Conservation (phyloP, 352 stramenopile genomes). For the Phytophthora fragariae region DNA sequence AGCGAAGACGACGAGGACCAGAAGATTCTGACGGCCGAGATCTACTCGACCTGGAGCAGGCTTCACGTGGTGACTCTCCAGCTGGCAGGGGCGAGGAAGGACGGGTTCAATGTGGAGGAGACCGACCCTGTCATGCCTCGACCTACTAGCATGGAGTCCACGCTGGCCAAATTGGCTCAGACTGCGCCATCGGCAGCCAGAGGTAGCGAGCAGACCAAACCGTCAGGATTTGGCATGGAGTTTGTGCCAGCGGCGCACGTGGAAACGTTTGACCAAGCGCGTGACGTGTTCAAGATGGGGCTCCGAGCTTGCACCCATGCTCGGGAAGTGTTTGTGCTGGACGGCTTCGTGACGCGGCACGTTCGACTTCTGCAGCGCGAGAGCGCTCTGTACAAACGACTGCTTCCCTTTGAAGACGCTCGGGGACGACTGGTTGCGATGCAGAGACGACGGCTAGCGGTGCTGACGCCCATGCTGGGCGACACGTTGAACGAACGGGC, state of each 20-base stretch:
- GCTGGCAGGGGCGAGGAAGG: constrained; percentile 40
- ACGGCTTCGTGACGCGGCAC: constrained; percentile 76
- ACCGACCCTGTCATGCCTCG: constrained; percentile 21
- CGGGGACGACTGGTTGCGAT: constrained; percentile 71
- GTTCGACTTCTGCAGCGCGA: constrained; percentile 67
- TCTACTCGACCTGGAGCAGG: constrained; percentile 57
- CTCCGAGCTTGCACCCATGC: constrained; percentile 52
- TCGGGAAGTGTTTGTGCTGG: constrained; percentile 56
- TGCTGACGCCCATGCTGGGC: constrained; percentile 56
- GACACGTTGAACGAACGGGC: constrained; percentile 62
- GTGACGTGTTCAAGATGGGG: constrained; percentile 71
- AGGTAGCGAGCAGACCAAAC: background rate
- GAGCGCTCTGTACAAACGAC: constrained; percentile 61
- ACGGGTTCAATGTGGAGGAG: constrained; percentile 24
- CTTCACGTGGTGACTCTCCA: constrained; percentile 62
- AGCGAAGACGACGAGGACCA: constrained; percentile 32
- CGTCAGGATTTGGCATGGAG: constrained; percentile 32
- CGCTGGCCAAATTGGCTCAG: constrained; percentile 22
- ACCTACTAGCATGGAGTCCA: constrained; percentile 39
- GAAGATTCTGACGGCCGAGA: constrained; percentile 46
- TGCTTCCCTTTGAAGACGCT: constrained; percentile 64
- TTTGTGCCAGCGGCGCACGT: constrained; percentile 39
- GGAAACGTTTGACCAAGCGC: constrained; percentile 56
- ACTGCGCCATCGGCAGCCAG: background rate
- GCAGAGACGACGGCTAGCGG: constrained; percentile 57